Evolutionary conservation across 2,329 filamentous ascomycete genomes (phyloP), one percentile per base, ranked within the genome.

Genomic region (Mycocentrospora acerina): DNA sequence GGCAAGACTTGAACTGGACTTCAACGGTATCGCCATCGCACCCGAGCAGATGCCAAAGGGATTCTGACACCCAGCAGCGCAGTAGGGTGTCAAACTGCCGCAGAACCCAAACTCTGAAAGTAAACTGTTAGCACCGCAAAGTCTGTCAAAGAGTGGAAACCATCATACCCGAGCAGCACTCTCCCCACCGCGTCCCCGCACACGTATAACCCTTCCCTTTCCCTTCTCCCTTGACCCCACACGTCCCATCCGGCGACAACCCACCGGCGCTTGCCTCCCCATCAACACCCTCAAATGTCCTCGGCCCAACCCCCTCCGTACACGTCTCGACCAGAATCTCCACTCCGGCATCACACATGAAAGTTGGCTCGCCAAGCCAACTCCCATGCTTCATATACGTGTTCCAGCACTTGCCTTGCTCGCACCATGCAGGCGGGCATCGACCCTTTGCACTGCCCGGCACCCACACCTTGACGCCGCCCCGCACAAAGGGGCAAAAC

Each of bases 241-340:
- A 51, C 7, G 28, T 16, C 13, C 45, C 44, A n/a, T 42, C 24
- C 2, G 24, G 19, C 2, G 44, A 36, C 15, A 28, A 14, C 4
- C n/a, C n/a, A n/a, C n/a, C 14, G 27, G 19, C n/a, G n/a, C n/a
- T n/a, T n/a, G n/a, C n/a, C n/a, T n/a, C n/a, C n/a, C n/a, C n/a
- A n/a, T n/a, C n/a, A n/a, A n/a, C n/a, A 19, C 25, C 33, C 19
- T 41, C 19, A 11, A 29, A 43, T 2, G 42, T 53, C 27, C 30
- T 30, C 3, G 30, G 26, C 9, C 48, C 53, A 26, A 29, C 18
- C 3, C 35, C 13, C 8, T 54, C 35, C 10, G 39, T 52, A 27
- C 57, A 61, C 4, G 40, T 44, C 34, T 55, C 53, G 3, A 59
- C 17, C 3, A 48, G 15, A 2, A 62, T 29, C 26, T 60, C 55